phyloP scores from a whole-genome alignment of 129 eudicot genomes.

The Tanacetum coccineum region DNA sequence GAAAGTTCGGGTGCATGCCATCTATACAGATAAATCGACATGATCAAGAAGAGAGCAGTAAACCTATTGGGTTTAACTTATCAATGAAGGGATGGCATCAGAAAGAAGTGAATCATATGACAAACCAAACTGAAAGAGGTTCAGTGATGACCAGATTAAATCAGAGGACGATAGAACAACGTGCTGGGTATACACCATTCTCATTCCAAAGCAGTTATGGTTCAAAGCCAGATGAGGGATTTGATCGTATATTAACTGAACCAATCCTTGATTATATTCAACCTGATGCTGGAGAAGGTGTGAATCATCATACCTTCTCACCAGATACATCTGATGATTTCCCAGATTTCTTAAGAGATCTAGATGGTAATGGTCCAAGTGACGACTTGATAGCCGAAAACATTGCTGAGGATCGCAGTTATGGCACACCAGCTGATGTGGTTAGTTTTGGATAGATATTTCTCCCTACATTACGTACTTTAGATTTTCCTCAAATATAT shows the following conservation, averaged over 20 bases:
- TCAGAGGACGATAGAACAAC: slow-evolving; percentile 6
- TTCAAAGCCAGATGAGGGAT: background rate
- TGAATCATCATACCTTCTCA: slow-evolving; percentile 1
- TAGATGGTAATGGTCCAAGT: slow-evolving; percentile 22
- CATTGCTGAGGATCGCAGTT: background rate
- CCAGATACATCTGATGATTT: background rate
- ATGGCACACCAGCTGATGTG: slow-evolving; percentile 10
- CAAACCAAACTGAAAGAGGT: background rate
- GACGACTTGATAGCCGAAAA: background rate
- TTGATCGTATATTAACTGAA: slow-evolving; percentile 5
- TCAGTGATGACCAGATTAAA: background rate
- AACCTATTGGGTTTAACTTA: slow-evolving; percentile 7
- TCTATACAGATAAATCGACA: slow-evolving; percentile 12
- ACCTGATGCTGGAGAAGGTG: slow-evolving; percentile 14
- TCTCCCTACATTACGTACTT: background rate
- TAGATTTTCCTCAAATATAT: no score
- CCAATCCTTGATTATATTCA: slow-evolving; percentile 4
- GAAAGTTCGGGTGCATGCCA: slow-evolving; percentile 26
- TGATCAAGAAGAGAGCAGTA: slow-evolving; percentile 5
- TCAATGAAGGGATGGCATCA: slow-evolving; percentile 13
- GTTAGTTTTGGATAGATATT: slow-evolving; percentile 1
- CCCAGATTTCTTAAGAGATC: slow-evolving; percentile 10
- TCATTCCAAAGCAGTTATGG: slow-evolving; percentile 4
- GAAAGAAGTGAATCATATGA: slow-evolving; percentile 17
- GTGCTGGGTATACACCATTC: background rate